Percentiles rank a stretch among this genome's conserved stretches.
Evolutionary conservation across 345 rosid species (phyloP).

Genomic region (Lepidium africanum): DNA sequence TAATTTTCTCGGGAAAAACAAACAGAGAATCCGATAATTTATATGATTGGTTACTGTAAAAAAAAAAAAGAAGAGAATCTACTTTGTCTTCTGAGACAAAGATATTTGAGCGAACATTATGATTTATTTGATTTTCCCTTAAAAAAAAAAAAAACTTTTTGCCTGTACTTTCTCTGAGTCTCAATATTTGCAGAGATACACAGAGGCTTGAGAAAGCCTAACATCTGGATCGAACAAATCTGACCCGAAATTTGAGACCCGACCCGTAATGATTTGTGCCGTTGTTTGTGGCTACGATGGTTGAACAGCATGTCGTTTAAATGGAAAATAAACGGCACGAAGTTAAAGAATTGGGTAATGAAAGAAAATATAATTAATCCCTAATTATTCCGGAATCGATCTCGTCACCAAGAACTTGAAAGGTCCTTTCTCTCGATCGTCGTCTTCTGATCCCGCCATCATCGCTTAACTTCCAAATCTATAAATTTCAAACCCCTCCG

Average conservation of each 20-base stretch:
- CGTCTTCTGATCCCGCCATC: constrained; percentile 10
- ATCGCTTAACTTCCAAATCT: background rate
- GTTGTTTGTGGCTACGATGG: background rate
- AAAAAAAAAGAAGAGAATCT: background rate
- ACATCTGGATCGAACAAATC: constrained; percentile 6
- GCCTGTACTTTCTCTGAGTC: constrained; percentile 9
- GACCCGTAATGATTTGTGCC: background rate
- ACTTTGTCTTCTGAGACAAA: background rate
- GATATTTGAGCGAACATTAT: background rate
- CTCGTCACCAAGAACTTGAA: constrained; percentile 20
- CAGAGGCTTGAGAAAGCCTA: constrained; percentile 5
- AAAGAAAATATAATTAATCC: too few relatives aligned
- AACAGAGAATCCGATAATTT: constrained; percentile 2
- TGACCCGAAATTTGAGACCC: constrained; percentile 1
- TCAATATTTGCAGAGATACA: constrained; percentile 12
- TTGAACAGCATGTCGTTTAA: background rate
- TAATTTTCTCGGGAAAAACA: background rate
- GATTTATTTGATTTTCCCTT: background rate
- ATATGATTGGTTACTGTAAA: constrained; percentile 4
- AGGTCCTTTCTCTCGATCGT: background rate
- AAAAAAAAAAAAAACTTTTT: background rate
- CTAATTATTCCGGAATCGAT: background rate
- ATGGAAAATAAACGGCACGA: background rate
- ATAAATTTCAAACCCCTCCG: background rate
- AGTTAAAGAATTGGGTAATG: too few relatives aligned